Conservation (phyloP, 306 rosid species). For the Castanea crenata region DNA sequence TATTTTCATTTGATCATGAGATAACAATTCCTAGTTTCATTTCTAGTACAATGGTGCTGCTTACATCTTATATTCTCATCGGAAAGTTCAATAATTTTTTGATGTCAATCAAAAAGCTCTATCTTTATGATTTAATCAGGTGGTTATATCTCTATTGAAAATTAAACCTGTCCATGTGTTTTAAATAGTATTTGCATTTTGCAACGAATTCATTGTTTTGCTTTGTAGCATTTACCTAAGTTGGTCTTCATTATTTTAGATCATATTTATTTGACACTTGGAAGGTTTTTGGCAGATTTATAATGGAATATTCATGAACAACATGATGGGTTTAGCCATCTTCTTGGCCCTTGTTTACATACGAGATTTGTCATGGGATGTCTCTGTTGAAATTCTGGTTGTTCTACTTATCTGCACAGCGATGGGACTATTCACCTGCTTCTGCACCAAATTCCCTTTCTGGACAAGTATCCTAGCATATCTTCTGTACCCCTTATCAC, state of each 20-base stretch:
- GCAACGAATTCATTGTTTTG: background rate
- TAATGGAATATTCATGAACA: constrained; percentile 39
- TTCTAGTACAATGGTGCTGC: too few relatives aligned
- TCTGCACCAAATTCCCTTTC: constrained; percentile 25
- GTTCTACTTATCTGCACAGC: constrained; percentile 28
- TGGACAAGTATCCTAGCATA: constrained; percentile 36
- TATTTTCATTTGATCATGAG: background rate
- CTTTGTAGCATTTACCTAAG: background rate
- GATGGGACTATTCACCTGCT: constrained; percentile 23
- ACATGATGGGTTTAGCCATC: constrained; percentile 25
- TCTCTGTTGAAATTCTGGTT: constrained; percentile 27
- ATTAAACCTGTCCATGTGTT: too few relatives aligned
- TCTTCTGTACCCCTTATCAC: constrained; percentile 32
- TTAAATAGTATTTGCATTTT: too few relatives aligned
- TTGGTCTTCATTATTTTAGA: background rate
- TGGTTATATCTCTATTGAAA: too few relatives aligned
- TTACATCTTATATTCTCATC: too few relatives aligned
- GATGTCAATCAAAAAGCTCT: too few relatives aligned
- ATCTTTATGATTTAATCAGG: too few relatives aligned
- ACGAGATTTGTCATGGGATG: constrained; percentile 36
- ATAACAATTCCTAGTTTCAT: too few relatives aligned
- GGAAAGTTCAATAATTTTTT: too few relatives aligned
- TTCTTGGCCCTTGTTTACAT: constrained; percentile 38
- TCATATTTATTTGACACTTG: background rate
- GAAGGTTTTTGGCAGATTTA: constrained; percentile 32